phyloP scores from a whole-genome alignment of 805 yeast species.

The Lachancea cidri region DNA sequence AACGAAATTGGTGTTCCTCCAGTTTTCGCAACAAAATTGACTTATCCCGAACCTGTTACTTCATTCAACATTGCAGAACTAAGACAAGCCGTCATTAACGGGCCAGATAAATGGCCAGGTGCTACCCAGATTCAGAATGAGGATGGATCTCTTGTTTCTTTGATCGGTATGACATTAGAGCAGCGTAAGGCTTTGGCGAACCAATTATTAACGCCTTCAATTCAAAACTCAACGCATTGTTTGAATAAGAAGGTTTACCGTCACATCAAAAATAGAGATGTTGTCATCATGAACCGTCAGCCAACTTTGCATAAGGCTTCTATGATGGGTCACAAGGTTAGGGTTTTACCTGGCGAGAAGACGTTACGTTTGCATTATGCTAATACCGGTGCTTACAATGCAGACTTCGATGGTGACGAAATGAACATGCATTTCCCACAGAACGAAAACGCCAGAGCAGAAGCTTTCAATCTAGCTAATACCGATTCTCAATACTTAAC shows the following conservation, averaged over 20 bases:
- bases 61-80: slow-evolving; percentile 83
- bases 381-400: slow-evolving; percentile 97
- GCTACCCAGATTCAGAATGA: slow-evolving; percentile 94
- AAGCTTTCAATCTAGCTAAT: slow-evolving; percentile 90
- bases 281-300: slow-evolving; percentile 97
- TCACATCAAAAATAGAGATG: slow-evolving; percentile 91
- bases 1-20: slow-evolving; percentile 99
- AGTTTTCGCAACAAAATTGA: slow-evolving; percentile 89
- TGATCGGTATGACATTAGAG: slow-evolving; percentile 84
- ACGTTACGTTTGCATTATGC: slow-evolving; percentile 96
- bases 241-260: slow-evolving; percentile 90
- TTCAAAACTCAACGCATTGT: slow-evolving; percentile 49
- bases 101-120: slow-evolving; percentile 99
- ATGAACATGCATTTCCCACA: slow-evolving; percentile 99
- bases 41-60: slow-evolving; percentile 98
- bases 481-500: slow-evolving; percentile 97
- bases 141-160: slow-evolving; percentile 78
- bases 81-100: slow-evolving; percentile 93
- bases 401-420: slow-evolving; percentile 99
- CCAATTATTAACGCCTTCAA: slow-evolving; percentile 84
- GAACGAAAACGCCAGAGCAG: slow-evolving; percentile 94
- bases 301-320: slow-evolving; percentile 99
- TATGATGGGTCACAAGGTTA: slow-evolving; percentile 98
- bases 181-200: slow-evolving; percentile 94
- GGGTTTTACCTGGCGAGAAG: slow-evolving; percentile 96